Evolutionary conservation across 441 rosid species (phyloP), one percentile per base, ranked within the genome.

Genomic region (Croton laevigatus): DNA sequence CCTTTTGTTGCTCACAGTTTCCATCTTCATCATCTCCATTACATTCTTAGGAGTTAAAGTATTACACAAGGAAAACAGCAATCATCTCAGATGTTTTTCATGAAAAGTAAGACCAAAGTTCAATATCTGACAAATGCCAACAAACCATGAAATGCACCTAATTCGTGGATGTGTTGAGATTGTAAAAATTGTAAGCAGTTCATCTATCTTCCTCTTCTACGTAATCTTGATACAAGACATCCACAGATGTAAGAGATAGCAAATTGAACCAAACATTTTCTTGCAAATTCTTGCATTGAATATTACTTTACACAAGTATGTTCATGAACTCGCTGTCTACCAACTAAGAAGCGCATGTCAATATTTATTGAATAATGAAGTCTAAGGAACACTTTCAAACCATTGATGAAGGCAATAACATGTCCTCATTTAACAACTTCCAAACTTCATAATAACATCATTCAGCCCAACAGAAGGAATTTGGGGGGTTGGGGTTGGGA

Each of bases 11-110:
- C 73, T 78, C 77, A 67, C 54, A 73, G 68, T 71, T 84, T 64
- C 53, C 78, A 72, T 57, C 74, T 78, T 73, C 73, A 71, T 57
- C 49, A 66, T 78, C 81, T 59, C 75, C 89, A 80, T 71, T 77
- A 75, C 37, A 48, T 62, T 68, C 68, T 66, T 44, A 40, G 45
- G 62, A 71, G 67, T 52, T 22, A 22, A 13, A 58, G 38, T 58
- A 59, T 27, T 2, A 44, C n/a, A 67, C 68, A 0, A 40, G 60
- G 52, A 42, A 54, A 71, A 42, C 17, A 48, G 46, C 32, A 55
- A 65, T 19, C 52, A 46, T 57, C 70, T 60, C 38, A 48, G 49
- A 62, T 46, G 23, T 54, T 54, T 40, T 9, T 58, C 45, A 75
- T 38, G 45, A 70, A 78, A 63, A 54, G 53, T 49, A 69, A 49